A percentile compares a stretch with the other conserved stretches of the same genome.
phyloP scores from a whole-genome alignment of 2,329 filamentous ascomycete genomes.

The Dactylella cylindrospora region DNA sequence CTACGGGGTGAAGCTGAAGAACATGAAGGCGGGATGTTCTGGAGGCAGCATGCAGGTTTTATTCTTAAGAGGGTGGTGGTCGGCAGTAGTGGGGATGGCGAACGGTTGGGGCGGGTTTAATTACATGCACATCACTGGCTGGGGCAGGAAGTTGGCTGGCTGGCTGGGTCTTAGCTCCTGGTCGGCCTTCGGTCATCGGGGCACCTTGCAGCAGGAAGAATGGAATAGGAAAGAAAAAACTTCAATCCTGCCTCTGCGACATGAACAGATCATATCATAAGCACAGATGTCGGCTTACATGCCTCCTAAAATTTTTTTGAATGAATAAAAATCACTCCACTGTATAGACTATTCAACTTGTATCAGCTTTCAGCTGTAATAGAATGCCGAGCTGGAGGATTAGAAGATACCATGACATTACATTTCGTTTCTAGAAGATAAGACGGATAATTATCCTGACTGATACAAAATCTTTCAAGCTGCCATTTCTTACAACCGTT shows the following conservation, averaged over 20 bases:
- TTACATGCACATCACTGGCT: constrained; percentile 10
- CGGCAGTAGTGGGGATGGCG: constrained; percentile 6
- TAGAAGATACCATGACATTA: too few relatives aligned
- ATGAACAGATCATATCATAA: too few relatives aligned
- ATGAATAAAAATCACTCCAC: too few relatives aligned
- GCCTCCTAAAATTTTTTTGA: too few relatives aligned
- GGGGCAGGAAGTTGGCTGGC: neutral
- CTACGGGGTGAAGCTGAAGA: constrained; percentile 21
- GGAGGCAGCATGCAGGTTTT: constrained; percentile 30
- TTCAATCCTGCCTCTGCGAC: neutral
- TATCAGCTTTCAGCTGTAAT: too few relatives aligned
- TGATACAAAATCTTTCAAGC: too few relatives aligned
- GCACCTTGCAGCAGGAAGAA: constrained; percentile 20
- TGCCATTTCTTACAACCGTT: too few relatives aligned
- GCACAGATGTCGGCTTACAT: too few relatives aligned
- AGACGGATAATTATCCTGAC: too few relatives aligned
- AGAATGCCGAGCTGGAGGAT: too few relatives aligned
- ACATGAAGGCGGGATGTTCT: constrained; percentile 18
- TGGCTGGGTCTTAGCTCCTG: constrained; percentile 1
- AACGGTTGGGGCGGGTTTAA: constrained; percentile 19
- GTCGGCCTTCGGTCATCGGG: constrained; percentile 12
- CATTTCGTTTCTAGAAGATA: too few relatives aligned
- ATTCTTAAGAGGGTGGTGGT: neutral
- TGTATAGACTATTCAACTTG: too few relatives aligned
- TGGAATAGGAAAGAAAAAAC: neutral